Conservation (phyloP, 352 stramenopile genomes). For the Pythium sukuiense region DNA sequence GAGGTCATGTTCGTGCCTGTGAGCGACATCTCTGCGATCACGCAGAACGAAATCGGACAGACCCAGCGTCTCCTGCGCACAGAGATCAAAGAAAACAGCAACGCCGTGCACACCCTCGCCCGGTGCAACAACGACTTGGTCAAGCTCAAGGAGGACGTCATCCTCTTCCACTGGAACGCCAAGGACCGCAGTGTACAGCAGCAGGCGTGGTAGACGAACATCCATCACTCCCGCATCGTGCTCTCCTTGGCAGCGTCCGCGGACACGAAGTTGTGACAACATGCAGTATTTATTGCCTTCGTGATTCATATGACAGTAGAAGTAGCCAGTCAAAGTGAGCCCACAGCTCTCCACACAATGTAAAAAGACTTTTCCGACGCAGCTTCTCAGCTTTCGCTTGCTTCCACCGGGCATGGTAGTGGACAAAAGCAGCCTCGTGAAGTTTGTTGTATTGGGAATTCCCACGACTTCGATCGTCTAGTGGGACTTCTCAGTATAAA, state of each 20-base stretch:
- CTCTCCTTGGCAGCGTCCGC: not conserved
- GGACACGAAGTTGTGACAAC: conserved; percentile 14
- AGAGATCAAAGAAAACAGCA: conserved; percentile 75
- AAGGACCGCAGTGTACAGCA: conserved; percentile 52
- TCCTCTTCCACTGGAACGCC: conserved; percentile 84
- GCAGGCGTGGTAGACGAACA: conserved; percentile 28
- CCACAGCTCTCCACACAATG: not conserved
- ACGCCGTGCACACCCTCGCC: conserved; percentile 63
- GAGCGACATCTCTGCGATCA: conserved; percentile 72
- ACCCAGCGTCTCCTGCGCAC: conserved; percentile 63
- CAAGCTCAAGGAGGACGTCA: conserved; percentile 85
- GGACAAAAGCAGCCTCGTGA: not conserved
- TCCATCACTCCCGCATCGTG: not conserved
- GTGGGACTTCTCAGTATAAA: not conserved
- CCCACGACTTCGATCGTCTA: not conserved
- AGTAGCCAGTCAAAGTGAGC: not conserved
- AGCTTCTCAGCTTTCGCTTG: not conserved
- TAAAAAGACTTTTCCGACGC: not conserved
- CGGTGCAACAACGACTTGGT: conserved; percentile 81
- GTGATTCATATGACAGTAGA: conserved; percentile 7
- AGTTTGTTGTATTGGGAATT: not conserved
- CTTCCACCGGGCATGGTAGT: too few relatives aligned
- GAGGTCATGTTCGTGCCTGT: conserved; percentile 83
- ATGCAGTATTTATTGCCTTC: conserved; percentile 26
- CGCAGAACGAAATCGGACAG: conserved; percentile 64